phyloP scores from a whole-genome alignment of 257 asterid genomes.

The Capsicum rhomboideum region DNA sequence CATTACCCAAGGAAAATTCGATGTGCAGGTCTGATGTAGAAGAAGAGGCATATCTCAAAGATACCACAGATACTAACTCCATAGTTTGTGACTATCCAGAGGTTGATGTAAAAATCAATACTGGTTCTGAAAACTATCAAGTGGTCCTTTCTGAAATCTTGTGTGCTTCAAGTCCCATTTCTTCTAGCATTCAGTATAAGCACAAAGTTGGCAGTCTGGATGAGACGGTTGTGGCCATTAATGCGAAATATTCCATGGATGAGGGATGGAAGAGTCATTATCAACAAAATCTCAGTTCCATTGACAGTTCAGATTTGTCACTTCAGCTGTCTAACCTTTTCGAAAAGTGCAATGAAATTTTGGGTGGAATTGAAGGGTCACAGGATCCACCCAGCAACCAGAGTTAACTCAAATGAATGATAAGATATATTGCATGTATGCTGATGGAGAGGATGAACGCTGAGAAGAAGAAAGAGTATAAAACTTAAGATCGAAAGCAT shows the following conservation, averaged over 20 bases:
- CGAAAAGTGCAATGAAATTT: slow-evolving; percentile 1
- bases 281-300: not conserved
- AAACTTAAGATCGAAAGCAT: not conserved
- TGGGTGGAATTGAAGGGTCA: not conserved
- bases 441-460: not conserved
- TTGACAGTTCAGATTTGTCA: not conserved
- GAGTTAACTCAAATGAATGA: not conserved
- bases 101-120: not conserved
- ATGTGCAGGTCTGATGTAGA: not conserved
- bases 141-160: not conserved
- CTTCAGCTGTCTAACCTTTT: slow-evolving; percentile 5
- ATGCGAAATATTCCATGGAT: not conserved
- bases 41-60: not conserved
- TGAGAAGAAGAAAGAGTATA: not conserved
- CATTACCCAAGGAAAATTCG: not conserved
- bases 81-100: not conserved
- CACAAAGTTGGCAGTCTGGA: not conserved
- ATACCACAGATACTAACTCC: not conserved
- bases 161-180: not conserved
- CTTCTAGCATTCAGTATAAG: not conserved
- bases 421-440: not conserved
- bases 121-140: not conserved
- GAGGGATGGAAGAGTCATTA: slow-evolving; percentile 4
- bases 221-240: not conserved
- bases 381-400: not conserved